Conservation (phyloP, 331 rosid genomes). For the Acacia pycnantha region DNA sequence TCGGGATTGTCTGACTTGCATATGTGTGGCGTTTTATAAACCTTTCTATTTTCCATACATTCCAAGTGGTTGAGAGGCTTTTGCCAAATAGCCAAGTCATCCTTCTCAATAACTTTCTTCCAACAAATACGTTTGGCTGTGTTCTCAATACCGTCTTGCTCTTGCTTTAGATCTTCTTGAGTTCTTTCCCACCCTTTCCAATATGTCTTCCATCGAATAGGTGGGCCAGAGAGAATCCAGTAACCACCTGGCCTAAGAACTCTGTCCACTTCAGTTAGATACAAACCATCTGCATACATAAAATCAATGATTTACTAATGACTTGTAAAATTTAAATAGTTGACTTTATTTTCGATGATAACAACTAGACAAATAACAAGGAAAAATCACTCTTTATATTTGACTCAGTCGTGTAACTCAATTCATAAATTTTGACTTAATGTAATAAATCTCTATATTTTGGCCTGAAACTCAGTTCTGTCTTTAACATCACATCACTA, state of each 20-base stretch:
- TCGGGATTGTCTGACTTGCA: constrained; percentile 89
- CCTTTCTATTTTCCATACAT: constrained; percentile 57
- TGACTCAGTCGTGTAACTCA: neutral
- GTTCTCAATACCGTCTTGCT: constrained; percentile 81
- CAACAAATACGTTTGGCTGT: constrained; percentile 76
- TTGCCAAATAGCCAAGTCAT: constrained; percentile 87
- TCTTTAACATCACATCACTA: no score
- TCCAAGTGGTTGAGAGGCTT: constrained; percentile 81
- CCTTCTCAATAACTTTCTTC: constrained; percentile 78
- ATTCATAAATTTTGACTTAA: no score
- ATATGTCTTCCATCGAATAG: constrained; percentile 79
- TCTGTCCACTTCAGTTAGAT: constrained; percentile 87
- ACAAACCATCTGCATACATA: constrained; percentile 63
- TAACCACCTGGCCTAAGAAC: constrained; percentile 92
- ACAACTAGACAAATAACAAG: neutral
- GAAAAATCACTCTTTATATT: neutral
- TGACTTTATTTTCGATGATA: neutral
- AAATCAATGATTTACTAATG: neutral
- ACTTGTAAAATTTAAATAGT: neutral
- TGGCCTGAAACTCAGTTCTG: no score
- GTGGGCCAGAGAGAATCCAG: constrained; percentile 99
- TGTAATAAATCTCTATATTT: no score
- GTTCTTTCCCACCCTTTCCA: constrained; percentile 99
- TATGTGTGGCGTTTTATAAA: constrained; percentile 67
- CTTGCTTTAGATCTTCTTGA: constrained; percentile 76